Evolutionary conservation across 495 filamentous ascomycete species (phyloP).

Genomic region (Tetracladium setigerum): DNA sequence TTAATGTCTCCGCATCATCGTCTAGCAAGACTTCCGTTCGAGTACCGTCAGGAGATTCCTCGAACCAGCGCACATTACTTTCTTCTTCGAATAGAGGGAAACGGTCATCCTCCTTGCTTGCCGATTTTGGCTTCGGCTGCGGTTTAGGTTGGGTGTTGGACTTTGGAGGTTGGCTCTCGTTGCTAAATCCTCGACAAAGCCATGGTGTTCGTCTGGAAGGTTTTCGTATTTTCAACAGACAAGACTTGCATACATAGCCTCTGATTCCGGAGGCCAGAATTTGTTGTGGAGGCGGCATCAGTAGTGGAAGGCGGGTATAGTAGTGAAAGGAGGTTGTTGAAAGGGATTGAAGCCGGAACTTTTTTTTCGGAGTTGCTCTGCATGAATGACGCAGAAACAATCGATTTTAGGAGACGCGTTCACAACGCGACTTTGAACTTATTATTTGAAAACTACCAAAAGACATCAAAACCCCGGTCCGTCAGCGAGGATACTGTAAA

Average conservation of each 20-base stretch:
- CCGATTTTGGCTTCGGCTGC: not conserved
- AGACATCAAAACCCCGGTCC: no score
- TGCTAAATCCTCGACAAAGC: constrained; percentile 6
- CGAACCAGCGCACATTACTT: constrained; percentile 9
- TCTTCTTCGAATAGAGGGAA: not conserved
- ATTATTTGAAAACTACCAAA: no score
- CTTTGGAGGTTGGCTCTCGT: not conserved
- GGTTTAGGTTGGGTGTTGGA: not conserved
- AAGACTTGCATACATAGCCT: constrained; percentile 32
- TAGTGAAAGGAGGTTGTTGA: constrained; percentile 1
- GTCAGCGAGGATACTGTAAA: no score
- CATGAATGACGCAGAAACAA: not conserved
- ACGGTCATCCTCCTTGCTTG: not conserved
- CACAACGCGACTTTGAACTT: no score
- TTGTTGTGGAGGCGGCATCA: constrained; percentile 28
- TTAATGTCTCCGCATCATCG: constrained; percentile 1
- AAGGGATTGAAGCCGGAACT: not conserved
- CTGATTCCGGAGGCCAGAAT: constrained; percentile 22
- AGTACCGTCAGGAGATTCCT: constrained; percentile 14
- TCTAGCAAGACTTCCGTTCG: constrained; percentile 5
- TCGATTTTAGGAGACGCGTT: no score
- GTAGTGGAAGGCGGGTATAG: constrained; percentile 1
- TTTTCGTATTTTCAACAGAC: constrained; percentile 23
- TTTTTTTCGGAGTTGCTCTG: constrained; percentile 11
- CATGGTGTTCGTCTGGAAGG: constrained; percentile 5